Evolutionary conservation across 176 grass and related monocot genomes (phyloP).

Genomic region (Microstegium vimineum): DNA sequence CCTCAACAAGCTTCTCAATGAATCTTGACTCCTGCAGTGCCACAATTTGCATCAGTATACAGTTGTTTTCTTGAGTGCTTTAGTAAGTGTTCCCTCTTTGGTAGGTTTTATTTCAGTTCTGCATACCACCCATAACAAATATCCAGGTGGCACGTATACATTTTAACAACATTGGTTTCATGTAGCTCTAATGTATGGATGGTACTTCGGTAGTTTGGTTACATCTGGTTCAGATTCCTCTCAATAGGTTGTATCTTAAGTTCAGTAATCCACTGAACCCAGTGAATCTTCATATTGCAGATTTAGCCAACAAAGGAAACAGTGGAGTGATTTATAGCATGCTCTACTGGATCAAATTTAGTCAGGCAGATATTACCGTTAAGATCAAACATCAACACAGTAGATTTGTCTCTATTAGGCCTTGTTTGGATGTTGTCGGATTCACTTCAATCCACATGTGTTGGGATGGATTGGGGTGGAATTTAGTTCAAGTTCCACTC

Average conservation of each 20-base stretch:
- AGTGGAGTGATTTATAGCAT: neutral
- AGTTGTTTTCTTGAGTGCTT: neutral
- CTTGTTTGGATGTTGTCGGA: too few species aligned
- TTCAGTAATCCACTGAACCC: neutral
- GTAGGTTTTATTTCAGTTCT: neutral
- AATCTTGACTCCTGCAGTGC: conserved; percentile 75
- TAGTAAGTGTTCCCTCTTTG: neutral
- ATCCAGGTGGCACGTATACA: neutral
- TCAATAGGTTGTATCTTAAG: neutral
- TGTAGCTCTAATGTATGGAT: neutral
- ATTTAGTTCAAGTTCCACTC: too few species aligned
- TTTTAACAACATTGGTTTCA: neutral
- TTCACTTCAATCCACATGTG: too few species aligned
- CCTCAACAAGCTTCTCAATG: conserved; percentile 83
- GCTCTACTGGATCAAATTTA: neutral
- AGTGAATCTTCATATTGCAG: neutral
- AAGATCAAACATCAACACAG: neutral
- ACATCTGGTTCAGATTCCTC: neutral
- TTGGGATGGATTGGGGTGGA: too few species aligned
- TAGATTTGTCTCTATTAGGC: neutral
- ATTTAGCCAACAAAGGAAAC: neutral
- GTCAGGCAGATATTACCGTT: neutral
- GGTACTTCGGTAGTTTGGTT: neutral
- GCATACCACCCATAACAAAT: neutral
- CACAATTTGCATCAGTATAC: conserved; percentile 30